Evolutionary conservation across 441 rosid species (phyloP).

Genomic region (Erodium trifolium): DNA sequence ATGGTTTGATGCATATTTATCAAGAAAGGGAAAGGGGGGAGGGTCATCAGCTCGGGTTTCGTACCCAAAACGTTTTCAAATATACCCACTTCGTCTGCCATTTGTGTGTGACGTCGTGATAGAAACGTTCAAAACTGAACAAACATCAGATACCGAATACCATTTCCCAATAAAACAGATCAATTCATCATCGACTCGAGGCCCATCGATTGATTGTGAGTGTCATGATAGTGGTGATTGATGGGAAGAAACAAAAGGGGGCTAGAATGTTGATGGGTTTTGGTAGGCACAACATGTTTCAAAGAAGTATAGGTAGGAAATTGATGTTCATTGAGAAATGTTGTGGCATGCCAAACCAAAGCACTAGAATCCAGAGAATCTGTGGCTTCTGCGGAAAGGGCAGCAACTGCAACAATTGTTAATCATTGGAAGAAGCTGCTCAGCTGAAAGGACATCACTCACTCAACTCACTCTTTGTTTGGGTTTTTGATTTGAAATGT

Average conservation of each 20-base stretch:
- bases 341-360: conserved; percentile 2
- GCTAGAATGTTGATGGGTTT: background rate
- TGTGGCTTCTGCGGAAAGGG: background rate
- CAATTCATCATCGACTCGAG: background rate
- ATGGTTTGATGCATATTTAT: too few species aligned
- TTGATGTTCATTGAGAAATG: background rate
- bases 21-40: too few species aligned
- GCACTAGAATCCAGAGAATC: conserved; percentile 8
- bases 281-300: background rate
- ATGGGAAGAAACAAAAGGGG: background rate
- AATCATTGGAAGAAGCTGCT: conserved; percentile 3
- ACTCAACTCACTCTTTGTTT: background rate
- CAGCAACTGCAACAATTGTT: background rate
- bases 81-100: too few species aligned
- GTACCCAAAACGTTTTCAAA: too few species aligned
- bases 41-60: too few species aligned
- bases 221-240: background rate
- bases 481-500: background rate
- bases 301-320: background rate
- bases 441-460: conserved; percentile 5
- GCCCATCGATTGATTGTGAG: background rate
- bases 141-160: too few species aligned
- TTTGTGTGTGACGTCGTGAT: too few species aligned
- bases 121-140: background rate
- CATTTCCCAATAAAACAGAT: background rate